These are phyloP conservation scores for Fraxinus nigra DNA, from an alignment of 305 asterid genomes.

Conservation along the genomic window DNA sequence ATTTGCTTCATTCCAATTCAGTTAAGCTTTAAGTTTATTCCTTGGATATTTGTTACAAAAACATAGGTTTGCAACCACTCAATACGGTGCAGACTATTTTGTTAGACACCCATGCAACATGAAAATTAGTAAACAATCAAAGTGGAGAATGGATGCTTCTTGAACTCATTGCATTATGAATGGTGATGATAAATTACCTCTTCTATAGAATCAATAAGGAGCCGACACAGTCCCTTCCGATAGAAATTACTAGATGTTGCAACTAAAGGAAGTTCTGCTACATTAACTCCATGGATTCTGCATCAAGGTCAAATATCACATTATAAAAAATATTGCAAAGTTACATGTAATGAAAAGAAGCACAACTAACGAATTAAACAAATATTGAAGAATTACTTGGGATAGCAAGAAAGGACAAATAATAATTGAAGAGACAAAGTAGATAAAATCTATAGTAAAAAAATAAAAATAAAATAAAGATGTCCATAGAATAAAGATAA, in stretches of 20 bases:
- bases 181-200: constrained; percentile 42
- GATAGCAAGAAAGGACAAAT: too few species aligned
- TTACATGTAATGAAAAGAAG: neutral
- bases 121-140: neutral
- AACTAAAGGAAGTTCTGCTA: constrained; percentile 92
- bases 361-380: neutral
- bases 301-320: constrained; percentile 28
- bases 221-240: constrained; percentile 93
- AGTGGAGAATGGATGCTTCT: neutral
- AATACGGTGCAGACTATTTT: neutral
- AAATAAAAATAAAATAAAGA: too few species aligned
- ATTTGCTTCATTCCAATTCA: neutral
- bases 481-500: too few species aligned
- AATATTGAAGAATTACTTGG: neutral
- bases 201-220: constrained; percentile 68
- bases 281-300: constrained; percentile 87
- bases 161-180: neutral
- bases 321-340: constrained; percentile 13
- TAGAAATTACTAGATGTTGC: constrained; percentile 90
- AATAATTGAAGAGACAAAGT: too few species aligned
- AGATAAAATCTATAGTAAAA: too few species aligned
- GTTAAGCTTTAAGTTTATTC: neutral
- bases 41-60: neutral
- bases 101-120: neutral
- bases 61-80: neutral